A percentile compares a stretch with the other conserved stretches of the same genome.
Evolutionary conservation across 2,329 filamentous ascomycete species (phyloP).

Genomic region (Aspergillus pseudoviridinutans): DNA sequence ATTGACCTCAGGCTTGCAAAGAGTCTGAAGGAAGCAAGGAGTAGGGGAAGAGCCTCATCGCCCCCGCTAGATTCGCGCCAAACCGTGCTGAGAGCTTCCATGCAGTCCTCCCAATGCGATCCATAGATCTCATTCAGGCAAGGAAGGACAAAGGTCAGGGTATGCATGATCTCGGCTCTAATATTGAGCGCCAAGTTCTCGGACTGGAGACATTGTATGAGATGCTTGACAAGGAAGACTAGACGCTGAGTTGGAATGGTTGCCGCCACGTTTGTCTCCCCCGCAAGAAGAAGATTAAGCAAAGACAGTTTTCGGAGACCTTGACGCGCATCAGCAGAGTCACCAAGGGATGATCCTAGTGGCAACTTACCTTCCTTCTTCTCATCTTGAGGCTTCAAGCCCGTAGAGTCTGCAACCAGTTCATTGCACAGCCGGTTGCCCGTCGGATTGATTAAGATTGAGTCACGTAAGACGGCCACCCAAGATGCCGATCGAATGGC

Average conservation of each 20-base stretch:
- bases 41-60: slow-evolving; percentile 55
- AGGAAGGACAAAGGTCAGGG: slow-evolving; percentile 59
- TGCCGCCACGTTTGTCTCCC: slow-evolving; percentile 45
- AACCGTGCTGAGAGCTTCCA: slow-evolving; percentile 56
- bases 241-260: slow-evolving; percentile 59
- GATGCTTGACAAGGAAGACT: slow-evolving; percentile 76
- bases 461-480: slow-evolving; percentile 47
- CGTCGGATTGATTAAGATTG: slow-evolving; percentile 45
- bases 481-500: slow-evolving; percentile 46
- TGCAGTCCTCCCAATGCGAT: slow-evolving; percentile 70
- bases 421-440: slow-evolving; percentile 57
- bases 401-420: slow-evolving; percentile 57
- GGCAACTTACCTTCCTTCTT: slow-evolving; percentile 38
- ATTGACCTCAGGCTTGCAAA: slow-evolving; percentile 60
- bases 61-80: slow-evolving; percentile 52
- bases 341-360: neutral
- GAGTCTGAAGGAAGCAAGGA: slow-evolving; percentile 71
- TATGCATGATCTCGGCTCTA: slow-evolving; percentile 39
- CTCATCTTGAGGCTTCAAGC: slow-evolving; percentile 44
- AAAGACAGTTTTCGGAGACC: slow-evolving; percentile 49
- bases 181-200: slow-evolving; percentile 45
- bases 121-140: slow-evolving; percentile 80
- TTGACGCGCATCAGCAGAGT: slow-evolving; percentile 19
- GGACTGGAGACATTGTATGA: slow-evolving; percentile 67
- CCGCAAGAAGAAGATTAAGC: slow-evolving; percentile 52